A percentile compares a stretch with the other conserved stretches of the same genome.
Conservation (phyloP, 257 asterid species). For the Perilla frutescens region DNA sequence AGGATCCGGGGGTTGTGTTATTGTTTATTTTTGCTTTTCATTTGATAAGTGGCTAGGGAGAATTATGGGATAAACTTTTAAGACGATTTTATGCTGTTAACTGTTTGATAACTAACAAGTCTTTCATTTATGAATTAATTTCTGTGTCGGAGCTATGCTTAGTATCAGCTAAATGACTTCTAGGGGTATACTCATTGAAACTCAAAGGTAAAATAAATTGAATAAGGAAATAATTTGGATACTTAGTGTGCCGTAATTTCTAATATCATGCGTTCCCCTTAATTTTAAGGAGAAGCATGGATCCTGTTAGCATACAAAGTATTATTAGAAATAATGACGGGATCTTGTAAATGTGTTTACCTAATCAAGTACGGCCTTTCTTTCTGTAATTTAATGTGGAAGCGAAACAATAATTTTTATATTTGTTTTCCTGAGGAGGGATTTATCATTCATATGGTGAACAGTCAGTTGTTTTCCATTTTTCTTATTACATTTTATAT, state of each 20-base stretch:
- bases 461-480: not conserved
- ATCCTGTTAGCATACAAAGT: conserved; percentile 4
- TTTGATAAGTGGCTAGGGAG: conserved; percentile 1
- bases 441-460: conserved; percentile 1
- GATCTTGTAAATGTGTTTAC: not conserved
- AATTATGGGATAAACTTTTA: conserved; percentile 6
- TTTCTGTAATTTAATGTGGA: not conserved
- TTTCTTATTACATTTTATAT: not conserved
- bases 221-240: not conserved
- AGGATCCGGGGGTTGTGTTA: not conserved
- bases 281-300: not conserved
- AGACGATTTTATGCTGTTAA: not conserved
- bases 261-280: not conserved
- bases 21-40: not conserved
- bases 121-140: not conserved
- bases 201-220: not conserved
- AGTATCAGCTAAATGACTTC: not conserved
- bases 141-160: not conserved
- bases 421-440: not conserved
- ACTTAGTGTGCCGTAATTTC: not conserved
- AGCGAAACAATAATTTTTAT: not conserved
- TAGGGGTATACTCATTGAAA: not conserved
- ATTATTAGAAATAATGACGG: not conserved
- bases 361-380: conserved; percentile 7
- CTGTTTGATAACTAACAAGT: not conserved